Base-by-base conservation (phyloP, 164 flowering plant species). In the Santalum album region DNA sequence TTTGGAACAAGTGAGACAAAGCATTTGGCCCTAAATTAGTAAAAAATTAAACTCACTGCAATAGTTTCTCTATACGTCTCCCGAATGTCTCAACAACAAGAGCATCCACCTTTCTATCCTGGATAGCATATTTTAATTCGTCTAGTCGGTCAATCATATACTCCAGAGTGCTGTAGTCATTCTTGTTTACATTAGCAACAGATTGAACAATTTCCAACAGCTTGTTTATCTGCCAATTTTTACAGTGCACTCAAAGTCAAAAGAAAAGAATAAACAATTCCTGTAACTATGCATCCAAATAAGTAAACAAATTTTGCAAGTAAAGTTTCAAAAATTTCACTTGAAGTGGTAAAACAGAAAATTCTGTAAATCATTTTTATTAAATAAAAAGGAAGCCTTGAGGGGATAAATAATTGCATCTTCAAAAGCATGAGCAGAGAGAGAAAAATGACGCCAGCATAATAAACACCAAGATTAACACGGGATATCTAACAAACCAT, bases 31-130 rank as follows among this genome's bases (percentile, higher is more conserved):
- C 7, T 4, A 49, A 25, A 11, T 42, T 26, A 11, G 25, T n/a
- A 3, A 1, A 55, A 9, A 58, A 48, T 16, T 12, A 16, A 32
- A 85, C 95, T 89, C 69, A 89, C 97, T 84, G 90, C 63, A 92
- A 51, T 54, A 92, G 70, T 66, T 85, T 92, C 74, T 89, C 97
- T 67, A 89, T 83, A 22, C 97, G 87, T 61, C 90, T 77, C 63
- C 99, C 99, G 76, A 92, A 92, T 19, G 99, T 92, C 71, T 89
- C 95, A 22, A 92, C 84, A 56, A 86, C 75, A 54, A 92, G 96
- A 29, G 91, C 96, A 73, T 92, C 96, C 68, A 81, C 91, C 67
- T 87, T 85, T 69, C 91, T 78, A 49, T 82, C 86, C 62, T 85
- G 90, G 59, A 87, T 80, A 50, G 78, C 80, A 72, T 82, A 83